Evolutionary conservation across 2,329 filamentous ascomycete genomes (phyloP).

Genomic region (Ploettnerulaceae sp.): DNA sequence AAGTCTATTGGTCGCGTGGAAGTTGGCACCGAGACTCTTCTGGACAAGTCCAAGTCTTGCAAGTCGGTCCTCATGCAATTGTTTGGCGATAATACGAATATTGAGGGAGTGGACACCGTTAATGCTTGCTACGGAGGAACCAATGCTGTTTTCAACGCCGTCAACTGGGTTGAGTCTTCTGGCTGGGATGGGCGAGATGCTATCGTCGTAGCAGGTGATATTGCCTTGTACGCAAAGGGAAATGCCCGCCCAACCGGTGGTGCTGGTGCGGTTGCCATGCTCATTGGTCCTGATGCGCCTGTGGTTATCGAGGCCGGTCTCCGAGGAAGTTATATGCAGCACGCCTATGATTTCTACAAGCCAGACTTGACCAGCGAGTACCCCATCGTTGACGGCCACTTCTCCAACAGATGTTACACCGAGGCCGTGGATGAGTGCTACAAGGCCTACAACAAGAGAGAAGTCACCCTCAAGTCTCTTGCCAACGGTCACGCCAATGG

Average conservation of each 20-base stretch:
- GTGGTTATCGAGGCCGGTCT: constrained; percentile 74
- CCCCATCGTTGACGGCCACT: constrained; percentile 79
- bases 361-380: constrained; percentile 84
- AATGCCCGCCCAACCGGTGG: constrained; percentile 76
- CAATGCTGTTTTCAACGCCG: constrained; percentile 75
- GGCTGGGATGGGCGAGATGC: constrained; percentile 81
- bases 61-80: constrained; percentile 87
- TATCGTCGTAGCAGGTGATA: constrained; percentile 76
- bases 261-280: constrained; percentile 72
- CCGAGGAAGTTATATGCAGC: constrained; percentile 74
- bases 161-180: constrained; percentile 85
- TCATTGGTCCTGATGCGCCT: constrained; percentile 73
- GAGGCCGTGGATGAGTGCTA: constrained; percentile 78
- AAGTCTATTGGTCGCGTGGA: constrained; percentile 75
- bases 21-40: constrained; percentile 78
- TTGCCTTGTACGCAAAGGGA: constrained; percentile 81
- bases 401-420: constrained; percentile 76
- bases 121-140: constrained; percentile 87
- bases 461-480: constrained; percentile 51
- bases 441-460: constrained; percentile 72
- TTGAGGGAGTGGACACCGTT: constrained; percentile 77
- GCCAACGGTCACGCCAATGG: constrained; percentile 50
- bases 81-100: constrained; percentile 76
- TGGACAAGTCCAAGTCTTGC: constrained; percentile 89
- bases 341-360: constrained; percentile 90